Percentiles rank a stretch among this genome's conserved stretches.
Conservation (phyloP, 2,329 filamentous ascomycete species). For the Volutella citrinella region DNA sequence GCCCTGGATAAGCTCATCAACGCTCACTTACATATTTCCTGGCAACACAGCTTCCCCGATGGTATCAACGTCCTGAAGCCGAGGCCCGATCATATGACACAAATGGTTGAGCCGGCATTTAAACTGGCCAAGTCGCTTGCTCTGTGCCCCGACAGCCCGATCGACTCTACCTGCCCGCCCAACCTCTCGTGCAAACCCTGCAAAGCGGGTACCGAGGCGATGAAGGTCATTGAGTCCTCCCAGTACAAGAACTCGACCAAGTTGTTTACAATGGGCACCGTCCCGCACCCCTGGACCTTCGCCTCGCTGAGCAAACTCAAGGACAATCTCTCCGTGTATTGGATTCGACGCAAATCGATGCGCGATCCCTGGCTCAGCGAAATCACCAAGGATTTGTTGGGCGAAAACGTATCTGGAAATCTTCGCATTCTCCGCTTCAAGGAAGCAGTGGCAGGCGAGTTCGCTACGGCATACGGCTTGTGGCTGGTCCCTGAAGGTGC, state of each 20-base stretch:
- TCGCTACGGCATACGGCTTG: slow-evolving; percentile 61
- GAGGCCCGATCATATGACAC: slow-evolving; percentile 69
- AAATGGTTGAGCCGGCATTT: slow-evolving; percentile 66
- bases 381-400: slow-evolving; percentile 68
- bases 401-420: slow-evolving; percentile 55
- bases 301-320: slow-evolving; percentile 63
- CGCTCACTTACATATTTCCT: slow-evolving; percentile 78
- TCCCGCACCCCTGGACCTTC: slow-evolving; percentile 89
- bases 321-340: slow-evolving; percentile 58
- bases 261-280: slow-evolving; percentile 78
- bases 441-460: slow-evolving; percentile 71
- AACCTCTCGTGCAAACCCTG: slow-evolving; percentile 76
- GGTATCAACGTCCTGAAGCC: slow-evolving; percentile 84
- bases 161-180: slow-evolving; percentile 78
- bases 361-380: slow-evolving; percentile 78
- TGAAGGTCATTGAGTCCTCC: slow-evolving; percentile 64
- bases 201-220: slow-evolving; percentile 53
- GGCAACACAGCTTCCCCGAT: slow-evolving; percentile 73
- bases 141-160: slow-evolving; percentile 69
- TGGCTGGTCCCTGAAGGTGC: slow-evolving; percentile 75
- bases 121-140: slow-evolving; percentile 73
- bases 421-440: slow-evolving; percentile 74
- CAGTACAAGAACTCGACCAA: slow-evolving; percentile 69
- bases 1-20: slow-evolving; percentile 75
- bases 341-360: slow-evolving; percentile 63